A percentile compares a stretch with the other conserved stretches of the same genome.
Evolutionary conservation across 176 grass and related monocot genomes (phyloP).

Genomic region (Neostapfia colusana): DNA sequence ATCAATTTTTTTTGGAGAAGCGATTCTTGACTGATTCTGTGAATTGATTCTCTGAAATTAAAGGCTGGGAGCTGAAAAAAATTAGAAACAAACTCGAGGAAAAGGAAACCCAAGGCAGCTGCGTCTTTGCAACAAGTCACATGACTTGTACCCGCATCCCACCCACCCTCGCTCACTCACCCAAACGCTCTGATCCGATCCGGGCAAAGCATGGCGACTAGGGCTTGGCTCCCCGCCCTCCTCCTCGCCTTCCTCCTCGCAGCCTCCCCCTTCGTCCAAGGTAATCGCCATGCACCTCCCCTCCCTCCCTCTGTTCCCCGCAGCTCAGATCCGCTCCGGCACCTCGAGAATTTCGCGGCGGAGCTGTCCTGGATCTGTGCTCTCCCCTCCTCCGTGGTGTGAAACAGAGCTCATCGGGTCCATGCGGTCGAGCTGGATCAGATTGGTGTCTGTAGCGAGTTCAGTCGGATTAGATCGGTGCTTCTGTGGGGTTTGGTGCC

Average conservation of each 20-base stretch:
- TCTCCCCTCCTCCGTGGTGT: background rate
- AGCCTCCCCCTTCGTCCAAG: slow-evolving; percentile 61
- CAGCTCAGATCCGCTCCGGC: slow-evolving; percentile 26
- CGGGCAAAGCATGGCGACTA: slow-evolving; percentile 61
- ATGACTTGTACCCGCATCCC: slow-evolving; percentile 12
- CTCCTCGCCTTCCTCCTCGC: slow-evolving; percentile 69
- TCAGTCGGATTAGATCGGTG: slow-evolving; percentile 24
- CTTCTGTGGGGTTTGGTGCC: background rate
- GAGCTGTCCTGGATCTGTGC: slow-evolving; percentile 29
- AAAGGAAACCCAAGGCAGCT: background rate
- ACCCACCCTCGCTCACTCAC: background rate
- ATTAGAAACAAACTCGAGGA: background rate
- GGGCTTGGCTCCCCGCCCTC: slow-evolving; percentile 68
- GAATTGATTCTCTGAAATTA: no score
- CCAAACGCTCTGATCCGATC: slow-evolving; percentile 43
- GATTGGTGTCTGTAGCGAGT: background rate
- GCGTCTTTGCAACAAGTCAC: background rate
- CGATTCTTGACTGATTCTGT: no score
- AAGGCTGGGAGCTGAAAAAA: no score
- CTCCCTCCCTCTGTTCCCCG: background rate
- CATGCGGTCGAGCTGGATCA: background rate
- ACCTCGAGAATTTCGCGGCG: slow-evolving; percentile 18
- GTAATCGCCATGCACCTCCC: slow-evolving; percentile 19
- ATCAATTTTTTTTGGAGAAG: no score
- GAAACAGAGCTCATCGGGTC: background rate